A percentile compares a stretch with the other conserved stretches of the same genome.
phyloP scores from a whole-genome alignment of 352 stramenopile species.

The Pythium brassicae region DNA sequence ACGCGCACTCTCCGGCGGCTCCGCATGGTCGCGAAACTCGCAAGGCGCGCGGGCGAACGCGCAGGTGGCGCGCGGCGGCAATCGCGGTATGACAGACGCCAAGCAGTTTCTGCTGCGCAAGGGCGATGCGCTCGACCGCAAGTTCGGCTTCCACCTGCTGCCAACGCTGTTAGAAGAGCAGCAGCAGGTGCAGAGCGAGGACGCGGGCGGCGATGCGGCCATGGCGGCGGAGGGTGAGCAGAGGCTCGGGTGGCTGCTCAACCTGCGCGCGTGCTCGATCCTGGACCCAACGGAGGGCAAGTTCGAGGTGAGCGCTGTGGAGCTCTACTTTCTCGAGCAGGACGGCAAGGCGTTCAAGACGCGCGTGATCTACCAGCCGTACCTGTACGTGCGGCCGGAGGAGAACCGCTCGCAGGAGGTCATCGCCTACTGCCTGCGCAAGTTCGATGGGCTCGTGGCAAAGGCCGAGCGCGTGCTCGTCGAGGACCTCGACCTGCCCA shows the following conservation, averaged over 20 bases:
- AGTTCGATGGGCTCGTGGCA: slow-evolving; percentile 86
- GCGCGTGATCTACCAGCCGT: slow-evolving; percentile 93
- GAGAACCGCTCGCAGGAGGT: slow-evolving; percentile 63
- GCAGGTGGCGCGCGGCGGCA: slow-evolving; percentile 21
- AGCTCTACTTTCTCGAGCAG: slow-evolving; percentile 95
- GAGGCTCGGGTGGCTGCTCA: slow-evolving; percentile 70
- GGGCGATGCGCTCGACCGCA: slow-evolving; percentile 65
- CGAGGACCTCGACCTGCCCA: slow-evolving; percentile 90
- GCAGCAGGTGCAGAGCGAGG: no score
- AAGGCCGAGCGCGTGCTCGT: slow-evolving; percentile 68
- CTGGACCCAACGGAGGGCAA: slow-evolving; percentile 53
- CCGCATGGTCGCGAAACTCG: slow-evolving; percentile 63
- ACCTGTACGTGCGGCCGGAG: slow-evolving; percentile 93
- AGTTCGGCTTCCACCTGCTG: slow-evolving; percentile 65
- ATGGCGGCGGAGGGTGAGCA: slow-evolving; percentile 13
- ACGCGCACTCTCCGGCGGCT: slow-evolving; percentile 52
- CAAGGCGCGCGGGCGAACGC: slow-evolving; percentile 71
- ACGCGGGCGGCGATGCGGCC: not conserved
- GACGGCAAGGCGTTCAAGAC: slow-evolving; percentile 95
- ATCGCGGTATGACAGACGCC: slow-evolving; percentile 46
- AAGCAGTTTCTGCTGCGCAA: slow-evolving; percentile 55
- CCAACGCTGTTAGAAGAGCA: slow-evolving; percentile 44
- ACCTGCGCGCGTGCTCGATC: slow-evolving; percentile 57
- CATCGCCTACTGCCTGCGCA: slow-evolving; percentile 72
- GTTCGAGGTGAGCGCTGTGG: slow-evolving; percentile 86